A percentile compares a stretch with the other conserved stretches of the same genome.
Evolutionary conservation across 2,329 filamentous ascomycete species (phyloP).

Genomic region (Raffaelea arxii): DNA sequence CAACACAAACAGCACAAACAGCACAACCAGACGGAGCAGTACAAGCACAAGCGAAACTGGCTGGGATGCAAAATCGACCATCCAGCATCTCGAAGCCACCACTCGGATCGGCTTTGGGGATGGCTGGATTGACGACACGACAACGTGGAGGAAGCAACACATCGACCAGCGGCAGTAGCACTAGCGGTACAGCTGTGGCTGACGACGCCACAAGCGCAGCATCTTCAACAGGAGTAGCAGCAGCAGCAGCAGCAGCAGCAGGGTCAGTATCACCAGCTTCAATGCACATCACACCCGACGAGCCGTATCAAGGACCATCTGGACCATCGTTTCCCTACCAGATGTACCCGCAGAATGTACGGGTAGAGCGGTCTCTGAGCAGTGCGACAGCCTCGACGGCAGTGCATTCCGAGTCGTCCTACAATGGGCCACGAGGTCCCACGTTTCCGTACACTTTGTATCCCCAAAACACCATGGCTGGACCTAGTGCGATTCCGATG

Average conservation of each 20-base stretch:
- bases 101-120: conserved; percentile 12
- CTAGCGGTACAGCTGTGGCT: background rate
- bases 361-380: conserved; percentile 64
- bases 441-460: conserved; percentile 84
- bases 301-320: conserved; percentile 58
- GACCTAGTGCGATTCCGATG: conserved; percentile 27
- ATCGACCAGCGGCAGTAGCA: too few relatives aligned
- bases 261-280: conserved; percentile 7
- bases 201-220: background rate
- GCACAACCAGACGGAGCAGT: too few relatives aligned
- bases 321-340: conserved; percentile 77
- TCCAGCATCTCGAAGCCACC: conserved; percentile 49
- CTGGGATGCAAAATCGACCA: conserved; percentile 14
- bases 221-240: background rate
- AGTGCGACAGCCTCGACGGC: conserved; percentile 40
- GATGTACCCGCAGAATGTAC: conserved; percentile 73
- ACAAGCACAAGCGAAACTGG: too few relatives aligned
- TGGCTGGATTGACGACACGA: too few relatives aligned
- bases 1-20: background rate
- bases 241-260: conserved; percentile 23
- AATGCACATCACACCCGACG: conserved; percentile 33
- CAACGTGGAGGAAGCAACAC: too few relatives aligned
- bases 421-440: conserved; percentile 54
- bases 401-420: conserved; percentile 31
- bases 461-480: conserved; percentile 63